phyloP scores from a whole-genome alignment of 1,284 basidiomycete genomes.

The Inonotus obliquus region DNA sequence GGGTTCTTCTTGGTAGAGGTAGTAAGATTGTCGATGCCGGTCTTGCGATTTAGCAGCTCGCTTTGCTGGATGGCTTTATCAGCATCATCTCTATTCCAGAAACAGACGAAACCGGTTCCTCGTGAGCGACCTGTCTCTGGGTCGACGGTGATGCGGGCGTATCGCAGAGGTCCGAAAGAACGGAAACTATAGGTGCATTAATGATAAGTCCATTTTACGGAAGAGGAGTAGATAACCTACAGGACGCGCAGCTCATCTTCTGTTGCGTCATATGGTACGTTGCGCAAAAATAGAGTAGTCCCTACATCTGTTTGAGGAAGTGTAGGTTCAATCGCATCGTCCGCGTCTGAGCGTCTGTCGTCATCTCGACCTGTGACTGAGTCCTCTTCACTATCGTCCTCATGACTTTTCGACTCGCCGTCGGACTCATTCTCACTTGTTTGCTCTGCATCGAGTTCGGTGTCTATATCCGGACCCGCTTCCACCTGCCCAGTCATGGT shows the following conservation, averaged over 20 bases:
- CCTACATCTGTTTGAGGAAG: constrained; percentile 80
- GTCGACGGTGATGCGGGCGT: constrained; percentile 91
- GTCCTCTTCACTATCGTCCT: constrained; percentile 34
- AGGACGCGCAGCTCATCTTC: constrained; percentile 84
- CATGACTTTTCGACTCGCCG: constrained; percentile 24
- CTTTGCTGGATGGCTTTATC: constrained; percentile 83
- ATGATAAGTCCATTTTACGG: not conserved
- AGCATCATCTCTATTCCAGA: constrained; percentile 93
- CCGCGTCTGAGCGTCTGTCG: constrained; percentile 39
- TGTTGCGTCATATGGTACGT: constrained; percentile 89
- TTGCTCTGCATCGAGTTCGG: constrained; percentile 23
- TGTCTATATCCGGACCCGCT: constrained; percentile 32
- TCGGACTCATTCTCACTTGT: constrained; percentile 22
- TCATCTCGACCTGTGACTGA: constrained; percentile 34
- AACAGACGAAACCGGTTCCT: constrained; percentile 96
- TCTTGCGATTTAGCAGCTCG: constrained; percentile 65
- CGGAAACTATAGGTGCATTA: constrained; percentile 61
- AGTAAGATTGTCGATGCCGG: constrained; percentile 29
- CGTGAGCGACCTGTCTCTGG: constrained; percentile 78
- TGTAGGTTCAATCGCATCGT: constrained; percentile 60
- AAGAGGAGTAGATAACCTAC: constrained; percentile 38
- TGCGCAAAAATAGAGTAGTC: constrained; percentile 92
- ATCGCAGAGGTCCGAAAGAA: constrained; percentile 88
- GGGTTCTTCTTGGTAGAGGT: constrained; percentile 56
- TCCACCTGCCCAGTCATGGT: constrained; percentile 32